Base-by-base conservation (phyloP, 371 early-diverging fungal genomes). In the Mucor irregularis region DNA sequence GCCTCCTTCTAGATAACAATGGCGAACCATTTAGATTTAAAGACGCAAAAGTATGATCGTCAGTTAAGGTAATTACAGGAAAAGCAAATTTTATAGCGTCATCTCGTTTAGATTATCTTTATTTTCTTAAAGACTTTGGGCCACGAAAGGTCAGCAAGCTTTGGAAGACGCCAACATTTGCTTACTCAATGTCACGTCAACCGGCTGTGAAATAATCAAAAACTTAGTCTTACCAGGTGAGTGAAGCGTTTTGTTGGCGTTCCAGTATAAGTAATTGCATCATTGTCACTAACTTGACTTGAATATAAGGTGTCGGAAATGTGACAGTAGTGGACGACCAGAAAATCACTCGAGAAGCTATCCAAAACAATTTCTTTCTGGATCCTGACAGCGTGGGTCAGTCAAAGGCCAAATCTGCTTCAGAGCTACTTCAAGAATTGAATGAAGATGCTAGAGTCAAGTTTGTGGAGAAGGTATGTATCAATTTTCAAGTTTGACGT, bases 181-280 rank as follows among this genome's bases (percentile, higher is more conserved):
- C 48, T 80, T 95, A n/a, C 49, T 98, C 26, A 85, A 91, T 58
- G 94, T 83, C 37, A 82, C 88, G 4, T 86, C 92, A 3, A 86
- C 89, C 11, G 96, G 94, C 3, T 87, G 94, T 29, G 98, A 98
- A 62, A 81, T 87, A 19, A 76, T 98, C 30, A 98, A 98, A 71
- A 96, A 98, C 64, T 80, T 98, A 19, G 85, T 97, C 22, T 81
- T 98, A 45, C 95, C 98, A 65, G 97, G 98, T 90, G 84, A 56
- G 45, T 2, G 0, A 22, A 9, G 16, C 13, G 21, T 13, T 30
- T 25, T 6, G 17, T 50, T 16, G 2, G 5, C 10, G n/a, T 25
- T 3, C 3, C 16, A 29, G 2, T 52, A 22, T 31, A 24, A 29
- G 25, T 22, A 8, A 25, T 13, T 21, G 13, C n/a, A n/a, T n/a